phyloP scores from a whole-genome alignment of 306 rosid species.

The Notholithocarpus densiflorus region DNA sequence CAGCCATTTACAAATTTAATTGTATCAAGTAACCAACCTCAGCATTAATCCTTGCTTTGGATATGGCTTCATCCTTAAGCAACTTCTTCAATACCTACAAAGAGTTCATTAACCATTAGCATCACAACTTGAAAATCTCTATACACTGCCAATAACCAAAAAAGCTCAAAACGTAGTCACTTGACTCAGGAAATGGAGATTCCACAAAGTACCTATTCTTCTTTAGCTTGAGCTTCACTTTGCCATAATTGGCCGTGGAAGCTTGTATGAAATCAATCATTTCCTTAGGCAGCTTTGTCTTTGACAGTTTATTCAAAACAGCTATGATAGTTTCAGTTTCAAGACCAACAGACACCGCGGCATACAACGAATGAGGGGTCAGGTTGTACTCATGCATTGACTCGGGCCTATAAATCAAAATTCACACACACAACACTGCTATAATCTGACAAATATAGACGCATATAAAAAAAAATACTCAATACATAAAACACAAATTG shows the following conservation, averaged over 20 bases:
- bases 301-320: slow-evolving; percentile 81
- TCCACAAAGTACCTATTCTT: slow-evolving; percentile 85
- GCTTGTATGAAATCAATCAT: slow-evolving; percentile 86
- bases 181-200: slow-evolving; percentile 88
- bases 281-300: slow-evolving; percentile 94
- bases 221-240: slow-evolving; percentile 94
- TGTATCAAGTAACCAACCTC: slow-evolving; percentile 53
- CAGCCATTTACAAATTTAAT: not conserved
- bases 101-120: slow-evolving; percentile 8
- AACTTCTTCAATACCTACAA: slow-evolving; percentile 83
- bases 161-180: slow-evolving; percentile 4
- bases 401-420: slow-evolving; percentile 67
- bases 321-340: slow-evolving; percentile 79
- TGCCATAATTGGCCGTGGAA: slow-evolving; percentile 91
- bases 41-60: slow-evolving; percentile 62
- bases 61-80: slow-evolving; percentile 69
- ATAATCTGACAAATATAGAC: not conserved
- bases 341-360: slow-evolving; percentile 93
- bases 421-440: slow-evolving; percentile 1
- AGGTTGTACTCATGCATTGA: slow-evolving; percentile 94
- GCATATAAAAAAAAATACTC: not conserved
- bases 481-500: too few species aligned
- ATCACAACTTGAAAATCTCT: slow-evolving; percentile 12
- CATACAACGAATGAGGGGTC: slow-evolving; percentile 90
- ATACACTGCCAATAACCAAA: slow-evolving; percentile 2